A percentile compares a stretch with the other conserved stretches of the same genome.
Evolutionary conservation across 441 rosid species (phyloP).

Genomic region (Populus hybrid): DNA sequence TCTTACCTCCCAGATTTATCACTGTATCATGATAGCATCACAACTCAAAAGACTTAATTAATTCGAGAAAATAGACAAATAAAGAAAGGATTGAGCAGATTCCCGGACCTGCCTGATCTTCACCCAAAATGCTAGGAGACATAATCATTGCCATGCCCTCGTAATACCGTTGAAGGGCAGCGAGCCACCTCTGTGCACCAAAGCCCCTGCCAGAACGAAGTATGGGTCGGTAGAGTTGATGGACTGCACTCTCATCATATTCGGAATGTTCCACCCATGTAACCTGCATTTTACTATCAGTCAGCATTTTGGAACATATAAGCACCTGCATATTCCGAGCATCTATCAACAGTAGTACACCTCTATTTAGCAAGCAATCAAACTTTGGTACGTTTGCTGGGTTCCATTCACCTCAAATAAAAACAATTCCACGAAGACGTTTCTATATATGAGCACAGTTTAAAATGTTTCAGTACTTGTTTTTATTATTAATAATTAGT

Average conservation of each 20-base stretch:
- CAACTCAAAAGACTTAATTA: not conserved
- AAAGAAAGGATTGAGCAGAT: not conserved
- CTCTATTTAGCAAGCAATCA: not conserved
- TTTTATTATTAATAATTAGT: not conserved
- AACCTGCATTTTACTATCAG: constrained; percentile 41
- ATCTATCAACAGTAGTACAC: not conserved
- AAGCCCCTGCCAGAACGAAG: constrained; percentile 67
- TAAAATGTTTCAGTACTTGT: not conserved
- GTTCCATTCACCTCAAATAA: not conserved
- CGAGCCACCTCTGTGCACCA: constrained; percentile 80
- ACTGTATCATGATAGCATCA: constrained; percentile 25
- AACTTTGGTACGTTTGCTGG: not conserved
- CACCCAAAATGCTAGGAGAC: constrained; percentile 40
- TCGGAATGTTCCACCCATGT: constrained; percentile 88
- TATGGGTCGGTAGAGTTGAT: constrained; percentile 52
- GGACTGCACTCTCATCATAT: constrained; percentile 56
- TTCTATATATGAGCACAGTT: not conserved
- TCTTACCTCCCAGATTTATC: constrained; percentile 53
- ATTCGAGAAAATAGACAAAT: not conserved
- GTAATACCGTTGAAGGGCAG: constrained; percentile 70
- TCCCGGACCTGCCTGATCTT: constrained; percentile 42
- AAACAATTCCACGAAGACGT: not conserved
- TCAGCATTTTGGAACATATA: not conserved
- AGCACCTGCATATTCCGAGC: not conserved
- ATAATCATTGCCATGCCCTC: constrained; percentile 57